Evolutionary conservation across 495 filamentous ascomycete species (phyloP), one percentile per base, ranked within the genome.

Genomic region (Lasiosphaeriaceae sp.): DNA sequence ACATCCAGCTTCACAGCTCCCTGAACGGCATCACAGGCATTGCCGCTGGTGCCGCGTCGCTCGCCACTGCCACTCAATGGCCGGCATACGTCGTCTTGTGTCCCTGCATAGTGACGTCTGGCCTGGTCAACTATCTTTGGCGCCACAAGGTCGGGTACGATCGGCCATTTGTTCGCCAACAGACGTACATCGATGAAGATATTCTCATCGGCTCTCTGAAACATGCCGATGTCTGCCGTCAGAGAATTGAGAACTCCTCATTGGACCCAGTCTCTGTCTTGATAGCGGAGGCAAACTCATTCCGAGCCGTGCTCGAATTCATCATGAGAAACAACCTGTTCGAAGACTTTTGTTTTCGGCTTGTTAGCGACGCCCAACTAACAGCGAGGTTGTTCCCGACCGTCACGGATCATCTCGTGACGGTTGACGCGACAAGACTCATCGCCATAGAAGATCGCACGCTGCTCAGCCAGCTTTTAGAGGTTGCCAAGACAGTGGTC

Each of bases 11-110:
- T 52, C 77, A 82, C 54, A 69, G 75, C 2, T 34, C 62, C 0
- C 39, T 76, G 16, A 77, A 72, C 24, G 77, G 76, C 0, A 1
- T 74, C 0, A 76, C 70, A n/a, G 78, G 76, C 1, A 45, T 79
- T 0, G 63, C 79, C 7, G 76, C 78, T 12, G 79, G 78, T n/a
- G 77, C 69, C 11, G 77, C 73, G 2, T 80, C 77, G 0, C 71
- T 81, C 58, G 71, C 77, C 31, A 80, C 79, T 1, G 76, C 77
- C 0, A 73, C 68, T 37, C 64, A 66, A 19, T 81, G 78, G 77
- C 76, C 72, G 71, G 79, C 76, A 35, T 82, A 82, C 41, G 65
- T 77, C 1, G 67, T 80, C 0, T 50, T 82, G 50, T 62, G 73
- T n/a, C 77, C 77, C 0, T 81, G 79, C 54, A 76, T 82, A 21